Evolutionary conservation across 176 grass and related monocot genomes (phyloP).

Genomic region (Phragmites australis): DNA sequence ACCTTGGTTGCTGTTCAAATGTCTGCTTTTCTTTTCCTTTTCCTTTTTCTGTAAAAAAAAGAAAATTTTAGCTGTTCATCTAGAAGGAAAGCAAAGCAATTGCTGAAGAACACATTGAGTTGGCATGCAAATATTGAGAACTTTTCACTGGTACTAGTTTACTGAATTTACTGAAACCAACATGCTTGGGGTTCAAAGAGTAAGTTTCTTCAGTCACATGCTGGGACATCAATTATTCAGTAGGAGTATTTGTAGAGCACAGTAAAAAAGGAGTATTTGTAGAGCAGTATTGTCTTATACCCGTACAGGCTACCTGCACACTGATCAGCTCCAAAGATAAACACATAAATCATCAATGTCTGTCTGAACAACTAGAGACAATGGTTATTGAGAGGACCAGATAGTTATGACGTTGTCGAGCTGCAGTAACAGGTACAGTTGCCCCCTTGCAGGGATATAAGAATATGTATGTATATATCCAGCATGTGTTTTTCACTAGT

Average conservation of each 20-base stretch:
- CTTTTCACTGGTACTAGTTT: not conserved
- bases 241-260: not conserved
- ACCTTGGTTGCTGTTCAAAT: slow-evolving; percentile 16
- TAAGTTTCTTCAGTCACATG: not conserved
- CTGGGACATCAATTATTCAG: not conserved
- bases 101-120: not conserved
- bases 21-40: not conserved
- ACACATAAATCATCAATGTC: slow-evolving; percentile 36
- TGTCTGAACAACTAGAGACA: slow-evolving; percentile 44
- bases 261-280: not conserved
- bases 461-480: not conserved
- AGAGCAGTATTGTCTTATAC: slow-evolving; percentile 12
- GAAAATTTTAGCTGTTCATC: not conserved
- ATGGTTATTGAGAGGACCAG: slow-evolving; percentile 39
- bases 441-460: not conserved
- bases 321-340: slow-evolving; percentile 14
- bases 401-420: slow-evolving; percentile 49
- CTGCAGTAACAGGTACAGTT: slow-evolving; percentile 15
- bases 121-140: not conserved
- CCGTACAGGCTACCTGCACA: not conserved
- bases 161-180: not conserved
- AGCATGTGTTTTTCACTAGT: slow-evolving; percentile 24
- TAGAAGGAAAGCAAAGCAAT: not conserved
- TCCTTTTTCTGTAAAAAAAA: not conserved
- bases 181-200: not conserved